These are phyloP conservation scores for Pichia cabralensis DNA, from an alignment of 805 yeast genomes.

Conservation along the genomic window DNA sequence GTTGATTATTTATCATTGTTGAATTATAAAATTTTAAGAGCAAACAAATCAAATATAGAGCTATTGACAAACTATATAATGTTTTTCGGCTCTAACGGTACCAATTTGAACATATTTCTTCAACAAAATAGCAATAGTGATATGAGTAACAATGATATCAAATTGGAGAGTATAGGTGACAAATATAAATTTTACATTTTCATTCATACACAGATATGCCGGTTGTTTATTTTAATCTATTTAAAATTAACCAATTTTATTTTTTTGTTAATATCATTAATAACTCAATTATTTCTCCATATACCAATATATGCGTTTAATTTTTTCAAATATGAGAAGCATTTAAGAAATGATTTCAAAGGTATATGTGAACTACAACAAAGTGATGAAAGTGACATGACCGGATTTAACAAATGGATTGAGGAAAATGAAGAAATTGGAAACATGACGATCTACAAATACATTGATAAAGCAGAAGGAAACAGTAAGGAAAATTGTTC, in stretches of 20 bases:
- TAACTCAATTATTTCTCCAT: conserved; percentile 14
- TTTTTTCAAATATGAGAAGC: conserved; percentile 5
- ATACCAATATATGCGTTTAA: conserved; percentile 12
- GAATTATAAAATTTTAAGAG: not conserved
- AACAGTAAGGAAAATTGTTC: too few relatives aligned
- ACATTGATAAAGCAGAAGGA: too few relatives aligned
- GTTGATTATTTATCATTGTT: too few relatives aligned
- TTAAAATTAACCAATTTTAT: conserved; percentile 18
- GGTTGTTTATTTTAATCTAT: conserved; percentile 12
- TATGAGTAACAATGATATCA: too few relatives aligned
- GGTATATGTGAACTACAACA: too few relatives aligned
- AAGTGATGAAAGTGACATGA: not conserved
- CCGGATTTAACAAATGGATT: conserved; percentile 1
- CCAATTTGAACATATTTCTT: conserved; percentile 1
- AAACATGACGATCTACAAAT: not conserved
- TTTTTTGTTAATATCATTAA: conserved; percentile 11
- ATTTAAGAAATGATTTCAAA: too few relatives aligned
- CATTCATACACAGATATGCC: conserved; percentile 11
- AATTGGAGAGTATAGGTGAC: too few relatives aligned
- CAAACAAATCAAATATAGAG: conserved; percentile 5
- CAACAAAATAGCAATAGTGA: not conserved
- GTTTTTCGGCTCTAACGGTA: conserved; percentile 12
- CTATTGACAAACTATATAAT: conserved; percentile 9
- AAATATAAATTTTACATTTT: conserved; percentile 9
- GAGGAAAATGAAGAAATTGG: not conserved